Conservation (phyloP, 495 filamentous ascomycete genomes). For the Podospora sp. region DNA sequence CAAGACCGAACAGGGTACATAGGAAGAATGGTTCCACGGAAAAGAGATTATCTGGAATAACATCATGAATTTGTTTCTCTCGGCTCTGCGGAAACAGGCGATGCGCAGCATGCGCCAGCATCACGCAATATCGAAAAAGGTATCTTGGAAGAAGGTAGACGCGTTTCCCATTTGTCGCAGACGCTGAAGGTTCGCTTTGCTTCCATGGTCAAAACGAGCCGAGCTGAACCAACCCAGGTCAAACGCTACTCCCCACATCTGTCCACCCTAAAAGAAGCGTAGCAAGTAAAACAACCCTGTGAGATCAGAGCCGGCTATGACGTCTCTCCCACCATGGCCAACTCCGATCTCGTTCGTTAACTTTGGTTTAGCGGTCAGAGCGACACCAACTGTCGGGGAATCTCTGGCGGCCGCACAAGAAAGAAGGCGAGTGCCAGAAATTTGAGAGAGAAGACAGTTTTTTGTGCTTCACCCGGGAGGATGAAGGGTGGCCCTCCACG, state of each 20-base stretch:
- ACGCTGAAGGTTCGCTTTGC: not conserved
- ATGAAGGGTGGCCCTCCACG: constrained; percentile 25
- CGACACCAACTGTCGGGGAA: constrained; percentile 55
- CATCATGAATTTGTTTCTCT: not conserved
- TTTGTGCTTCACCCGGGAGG: constrained; percentile 32
- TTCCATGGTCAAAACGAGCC: not conserved
- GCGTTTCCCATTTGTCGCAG: not conserved
- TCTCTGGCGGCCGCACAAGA: constrained; percentile 16
- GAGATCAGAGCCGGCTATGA: constrained; percentile 37
- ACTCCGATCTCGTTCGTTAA: constrained; percentile 22
- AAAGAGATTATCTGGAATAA: not conserved
- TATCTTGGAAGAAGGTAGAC: not conserved
- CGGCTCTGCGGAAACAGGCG: not conserved
- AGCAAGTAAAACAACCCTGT: constrained; percentile 11
- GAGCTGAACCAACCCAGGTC: not conserved
- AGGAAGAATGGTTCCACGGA: not conserved
- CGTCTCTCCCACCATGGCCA: constrained; percentile 56
- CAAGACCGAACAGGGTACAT: not conserved
- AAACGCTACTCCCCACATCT: not conserved
- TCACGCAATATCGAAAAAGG: not conserved
- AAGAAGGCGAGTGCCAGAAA: constrained; percentile 24
- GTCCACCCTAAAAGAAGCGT: not conserved
- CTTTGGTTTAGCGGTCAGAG: constrained; percentile 16
- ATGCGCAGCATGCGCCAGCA: not conserved
- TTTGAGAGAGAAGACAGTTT: constrained; percentile 68